Evolutionary conservation across 139 green algal genomes (phyloP), one percentile per base, ranked within the genome.

Genomic region (Chlorella sp.): DNA sequence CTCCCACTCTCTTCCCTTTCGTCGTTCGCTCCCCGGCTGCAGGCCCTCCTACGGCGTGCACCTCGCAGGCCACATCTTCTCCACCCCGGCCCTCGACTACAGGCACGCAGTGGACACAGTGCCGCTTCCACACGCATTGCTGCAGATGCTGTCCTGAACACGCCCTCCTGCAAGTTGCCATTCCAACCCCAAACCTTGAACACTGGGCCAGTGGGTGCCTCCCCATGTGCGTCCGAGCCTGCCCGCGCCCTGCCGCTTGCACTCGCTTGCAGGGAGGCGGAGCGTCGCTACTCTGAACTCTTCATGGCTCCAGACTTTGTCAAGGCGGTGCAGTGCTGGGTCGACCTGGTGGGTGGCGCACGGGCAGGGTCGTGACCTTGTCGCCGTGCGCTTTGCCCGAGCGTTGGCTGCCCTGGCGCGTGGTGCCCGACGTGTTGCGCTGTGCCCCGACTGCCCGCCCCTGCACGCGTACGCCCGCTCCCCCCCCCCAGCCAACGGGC

Each of bases 281-380:
- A n/a, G n/a, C n/a, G n/a, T n/a, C n/a, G n/a, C n/a, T n/a, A n/a
- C n/a, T n/a, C n/a, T n/a, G n/a, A n/a, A n/a, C 72, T 78, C 23
- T 78, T 72, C 72, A 78, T 78, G 72, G 72, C 72, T 6, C 45
- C 50, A 12, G 72, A 78, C 60, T 78, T 78, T 45, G 65, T 61
- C 4, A 78, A 78, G 61, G 12, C 71, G 29, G 72, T 78, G 45
- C 71, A 78, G 60, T 53, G 35, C 60, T 78, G 72, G 72, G 43
- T 42, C 38, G 38, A 50, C 23, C 23, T 14, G 60, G 59, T 75
- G 68, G 21, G 56, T 27, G 1, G 17, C 17, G 35, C 36, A 27
- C 35, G 5, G 25, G 27, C 58, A 25, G 33, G 14, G 8, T 33
- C 58, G 8, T 33, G 14, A 11, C 19, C 53, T 62, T 21, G 23